Conservation (phyloP, 2,329 filamentous ascomycete species). For the Mariannaea sp. region DNA sequence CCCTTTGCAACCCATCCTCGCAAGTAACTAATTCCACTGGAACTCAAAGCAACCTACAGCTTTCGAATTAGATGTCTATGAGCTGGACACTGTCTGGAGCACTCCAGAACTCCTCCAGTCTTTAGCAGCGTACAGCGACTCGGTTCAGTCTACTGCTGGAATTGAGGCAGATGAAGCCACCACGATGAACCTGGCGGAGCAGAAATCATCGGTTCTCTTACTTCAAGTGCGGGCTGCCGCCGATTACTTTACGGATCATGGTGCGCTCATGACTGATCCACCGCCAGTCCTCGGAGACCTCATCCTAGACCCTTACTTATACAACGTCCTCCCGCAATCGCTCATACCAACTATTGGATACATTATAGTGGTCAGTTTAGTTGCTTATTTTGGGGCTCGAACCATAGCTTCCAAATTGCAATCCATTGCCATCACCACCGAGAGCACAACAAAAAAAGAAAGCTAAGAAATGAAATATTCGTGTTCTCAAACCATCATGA, state of each 20-base stretch:
- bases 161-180: conserved; percentile 16
- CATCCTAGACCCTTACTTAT: conserved; percentile 84
- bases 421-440: conserved; percentile 33
- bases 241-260: conserved; percentile 81
- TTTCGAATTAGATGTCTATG: conserved; percentile 71
- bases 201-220: conserved; percentile 63
- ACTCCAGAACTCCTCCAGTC: conserved; percentile 67
- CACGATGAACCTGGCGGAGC: conserved; percentile 24
- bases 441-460: conserved; percentile 45
- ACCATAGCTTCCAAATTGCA: conserved; percentile 38
- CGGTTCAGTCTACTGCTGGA: conserved; percentile 46
- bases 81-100: conserved; percentile 64
- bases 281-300: conserved; percentile 77
- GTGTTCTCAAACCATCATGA: conserved; percentile 18
- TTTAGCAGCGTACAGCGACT: conserved; percentile 64
- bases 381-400: conserved; percentile 51
- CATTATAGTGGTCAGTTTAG: conserved; percentile 63
- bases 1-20: not conserved
- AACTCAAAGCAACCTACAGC: conserved; percentile 76
- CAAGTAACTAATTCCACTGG: conserved; percentile 8
- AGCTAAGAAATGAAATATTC: conserved; percentile 32
- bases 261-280: conserved; percentile 73
- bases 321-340: conserved; percentile 80
- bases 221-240: conserved; percentile 77
- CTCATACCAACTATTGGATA: conserved; percentile 74